phyloP scores from a whole-genome alignment of 2,329 filamentous ascomycete genomes.

The Macrophomina tecta region DNA sequence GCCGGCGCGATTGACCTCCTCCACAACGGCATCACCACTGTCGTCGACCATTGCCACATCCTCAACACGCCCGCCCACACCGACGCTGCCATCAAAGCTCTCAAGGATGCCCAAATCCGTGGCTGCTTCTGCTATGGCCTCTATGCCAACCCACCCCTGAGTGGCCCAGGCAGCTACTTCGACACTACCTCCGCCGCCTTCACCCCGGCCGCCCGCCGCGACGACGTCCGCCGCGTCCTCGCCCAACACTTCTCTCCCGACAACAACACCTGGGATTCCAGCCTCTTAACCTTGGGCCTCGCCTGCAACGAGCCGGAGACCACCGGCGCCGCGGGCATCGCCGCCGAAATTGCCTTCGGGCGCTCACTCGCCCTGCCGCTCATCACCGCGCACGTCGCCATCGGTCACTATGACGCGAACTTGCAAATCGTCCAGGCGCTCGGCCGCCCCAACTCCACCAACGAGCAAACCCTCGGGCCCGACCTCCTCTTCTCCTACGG shows the following conservation, averaged over 20 bases:
- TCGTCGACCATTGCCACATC: conserved; percentile 10
- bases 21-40: conserved; percentile 1
- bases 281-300: background rate
- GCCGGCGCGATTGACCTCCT: background rate
- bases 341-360: background rate
- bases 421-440: background rate
- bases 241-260: background rate
- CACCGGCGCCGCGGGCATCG: background rate
- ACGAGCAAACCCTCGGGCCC: background rate
- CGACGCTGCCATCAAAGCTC: conserved; percentile 2
- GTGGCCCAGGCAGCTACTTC: background rate
- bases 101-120: conserved; percentile 1
- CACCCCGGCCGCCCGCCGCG: conserved; percentile 14
- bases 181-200: background rate
- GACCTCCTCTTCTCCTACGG: conserved; percentile 16
- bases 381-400: conserved; percentile 7
- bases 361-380: background rate
- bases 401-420: conserved; percentile 6
- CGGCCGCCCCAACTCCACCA: no score
- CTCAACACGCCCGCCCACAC: conserved; percentile 3
- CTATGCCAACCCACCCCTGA: conserved; percentile 1
- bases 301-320: conserved; percentile 2
- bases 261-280: background rate
- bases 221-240: background rate
- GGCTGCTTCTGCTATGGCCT: conserved; percentile 13